These are phyloP conservation scores for Torulaspora indica DNA, from an alignment of 805 yeast species.

Conservation along the genomic window DNA sequence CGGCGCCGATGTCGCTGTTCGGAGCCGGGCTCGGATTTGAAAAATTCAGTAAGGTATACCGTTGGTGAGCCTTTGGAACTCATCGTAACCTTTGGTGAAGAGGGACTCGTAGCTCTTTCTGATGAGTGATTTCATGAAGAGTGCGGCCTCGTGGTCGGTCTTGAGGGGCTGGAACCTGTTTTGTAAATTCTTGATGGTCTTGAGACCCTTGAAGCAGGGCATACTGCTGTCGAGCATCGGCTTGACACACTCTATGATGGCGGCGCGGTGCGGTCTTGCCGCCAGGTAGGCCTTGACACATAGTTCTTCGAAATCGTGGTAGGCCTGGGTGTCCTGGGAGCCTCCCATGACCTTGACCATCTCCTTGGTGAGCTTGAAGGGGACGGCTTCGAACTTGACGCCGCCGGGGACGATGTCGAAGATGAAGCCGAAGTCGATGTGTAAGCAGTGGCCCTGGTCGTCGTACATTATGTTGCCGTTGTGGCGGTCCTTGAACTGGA, in stretches of 20 bases:
- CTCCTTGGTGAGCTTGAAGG: constrained; percentile 92
- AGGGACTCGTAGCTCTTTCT: constrained; percentile 78
- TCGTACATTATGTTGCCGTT: constrained; percentile 98
- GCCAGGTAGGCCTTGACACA: constrained; percentile 90
- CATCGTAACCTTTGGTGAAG: constrained; percentile 93
- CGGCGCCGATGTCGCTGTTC: constrained; percentile 7
- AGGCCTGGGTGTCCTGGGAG: constrained; percentile 73
- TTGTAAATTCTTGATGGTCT: constrained; percentile 73
- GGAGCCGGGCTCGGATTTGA: constrained; percentile 9
- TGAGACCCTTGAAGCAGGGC: constrained; percentile 85
- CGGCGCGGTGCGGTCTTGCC: constrained; percentile 80
- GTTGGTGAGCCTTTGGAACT: constrained; percentile 91
- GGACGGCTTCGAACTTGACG: constrained; percentile 95
- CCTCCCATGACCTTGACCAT: constrained; percentile 99
- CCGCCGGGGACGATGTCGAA: constrained; percentile 99
- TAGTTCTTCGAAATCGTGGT: constrained; percentile 87
- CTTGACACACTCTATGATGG: constrained; percentile 73
- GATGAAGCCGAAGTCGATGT: constrained; percentile 97
- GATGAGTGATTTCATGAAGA: constrained; percentile 68
- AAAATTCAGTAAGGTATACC: constrained; percentile 79
- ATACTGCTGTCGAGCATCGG: constrained; percentile 95
- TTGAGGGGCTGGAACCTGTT: constrained; percentile 76
- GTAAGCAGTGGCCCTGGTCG: constrained; percentile 88
- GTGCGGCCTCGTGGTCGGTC: constrained; percentile 80
- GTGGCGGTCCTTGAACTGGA: constrained; percentile 96